phyloP scores from a whole-genome alignment of 2,329 filamentous ascomycete species.

The Trichophyton benhamiae region DNA sequence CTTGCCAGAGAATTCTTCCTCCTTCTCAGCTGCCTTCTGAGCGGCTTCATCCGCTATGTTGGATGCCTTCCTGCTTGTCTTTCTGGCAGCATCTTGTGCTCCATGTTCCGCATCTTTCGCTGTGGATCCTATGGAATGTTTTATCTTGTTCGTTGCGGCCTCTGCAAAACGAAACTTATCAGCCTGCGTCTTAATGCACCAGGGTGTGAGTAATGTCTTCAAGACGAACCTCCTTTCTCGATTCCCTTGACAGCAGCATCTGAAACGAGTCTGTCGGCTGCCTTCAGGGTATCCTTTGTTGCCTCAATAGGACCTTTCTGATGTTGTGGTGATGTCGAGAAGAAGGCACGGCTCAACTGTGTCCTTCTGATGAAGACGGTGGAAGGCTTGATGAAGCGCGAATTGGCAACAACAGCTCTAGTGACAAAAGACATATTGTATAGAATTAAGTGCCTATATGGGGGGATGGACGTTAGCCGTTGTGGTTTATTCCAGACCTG shows the following conservation, averaged over 20 bases:
- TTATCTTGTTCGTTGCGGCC: conserved; percentile 36
- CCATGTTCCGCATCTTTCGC: conserved; percentile 25
- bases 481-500: not conserved
- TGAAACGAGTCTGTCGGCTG: conserved; percentile 44
- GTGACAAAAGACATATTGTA: conserved; percentile 27
- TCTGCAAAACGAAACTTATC: conserved; percentile 29
- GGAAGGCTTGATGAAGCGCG: conserved; percentile 16
- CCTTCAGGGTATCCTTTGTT: conserved; percentile 48
- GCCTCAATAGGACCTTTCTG: conserved; percentile 43
- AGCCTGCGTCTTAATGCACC: too few relatives aligned
- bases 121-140: conserved; percentile 31
- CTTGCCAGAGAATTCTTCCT: conserved; percentile 18
- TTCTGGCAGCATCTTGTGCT: conserved; percentile 15
- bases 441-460: not conserved
- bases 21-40: conserved; percentile 18
- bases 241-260: conserved; percentile 49
- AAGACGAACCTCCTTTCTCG: conserved; percentile 46
- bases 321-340: conserved; percentile 41
- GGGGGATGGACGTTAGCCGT: not conserved
- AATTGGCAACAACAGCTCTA: conserved; percentile 20
- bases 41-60: conserved; percentile 21
- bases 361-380: conserved; percentile 1
- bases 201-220: not conserved
- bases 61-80: conserved; percentile 25
- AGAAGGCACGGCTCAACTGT: conserved; percentile 20